Evolutionary conservation across 495 filamentous ascomycete genomes (phyloP).

Genomic region (Hapsidospora chrysogenum): DNA sequence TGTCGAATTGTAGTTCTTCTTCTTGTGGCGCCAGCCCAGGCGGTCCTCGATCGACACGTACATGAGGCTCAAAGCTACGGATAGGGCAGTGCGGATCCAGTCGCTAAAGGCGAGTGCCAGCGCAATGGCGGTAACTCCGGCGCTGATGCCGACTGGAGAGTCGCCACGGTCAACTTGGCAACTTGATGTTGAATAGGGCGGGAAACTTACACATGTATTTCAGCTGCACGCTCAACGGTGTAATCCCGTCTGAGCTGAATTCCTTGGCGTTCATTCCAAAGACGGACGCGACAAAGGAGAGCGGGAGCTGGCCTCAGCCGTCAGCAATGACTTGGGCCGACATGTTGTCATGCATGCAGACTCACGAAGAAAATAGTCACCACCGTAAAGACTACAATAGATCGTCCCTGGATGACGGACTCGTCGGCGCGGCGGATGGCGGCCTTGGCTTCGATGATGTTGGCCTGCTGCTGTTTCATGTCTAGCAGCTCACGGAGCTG

Average conservation of each 20-base stretch:
- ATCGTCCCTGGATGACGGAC: constrained; percentile 35
- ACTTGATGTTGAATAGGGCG: background rate
- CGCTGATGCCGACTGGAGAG: constrained; percentile 10
- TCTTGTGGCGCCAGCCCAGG: background rate
- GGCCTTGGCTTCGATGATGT: constrained; percentile 40
- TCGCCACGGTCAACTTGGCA: too few species aligned
- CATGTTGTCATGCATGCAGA: background rate
- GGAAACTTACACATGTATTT: constrained; percentile 13
- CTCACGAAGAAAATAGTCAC: constrained; percentile 40
- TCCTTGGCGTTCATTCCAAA: constrained; percentile 26
- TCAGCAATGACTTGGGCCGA: background rate
- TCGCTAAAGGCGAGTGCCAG: constrained; percentile 10
- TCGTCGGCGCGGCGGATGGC: constrained; percentile 39
- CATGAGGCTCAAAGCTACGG: constrained; percentile 4
- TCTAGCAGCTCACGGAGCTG: constrained; percentile 31
- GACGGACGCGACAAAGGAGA: constrained; percentile 22
- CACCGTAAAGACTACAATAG: constrained; percentile 49
- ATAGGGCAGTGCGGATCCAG: constrained; percentile 6
- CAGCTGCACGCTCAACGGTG: constrained; percentile 11
- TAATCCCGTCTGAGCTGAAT: constrained; percentile 9
- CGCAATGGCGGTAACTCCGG: constrained; percentile 7
- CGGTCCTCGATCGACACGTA: constrained; percentile 3
- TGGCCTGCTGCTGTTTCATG: constrained; percentile 48
- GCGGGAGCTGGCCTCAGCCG: constrained; percentile 12
- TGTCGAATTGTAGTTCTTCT: background rate